A percentile compares a stretch with the other conserved stretches of the same genome.
These are phyloP conservation scores for Ocimum tenuiflorum DNA, from an alignment of 257 asterid species.

Conservation along the genomic window DNA sequence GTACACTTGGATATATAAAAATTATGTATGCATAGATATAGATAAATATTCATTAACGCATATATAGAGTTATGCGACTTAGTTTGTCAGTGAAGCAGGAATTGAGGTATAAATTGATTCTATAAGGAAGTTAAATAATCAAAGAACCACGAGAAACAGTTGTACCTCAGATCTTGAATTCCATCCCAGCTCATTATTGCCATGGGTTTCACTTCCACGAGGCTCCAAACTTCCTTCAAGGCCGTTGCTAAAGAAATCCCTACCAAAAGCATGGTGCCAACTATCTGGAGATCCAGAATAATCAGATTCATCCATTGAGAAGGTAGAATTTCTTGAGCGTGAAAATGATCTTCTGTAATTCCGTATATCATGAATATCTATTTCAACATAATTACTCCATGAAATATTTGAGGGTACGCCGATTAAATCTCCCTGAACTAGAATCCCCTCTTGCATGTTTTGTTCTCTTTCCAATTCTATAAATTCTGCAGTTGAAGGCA, in stretches of 20 bases:
- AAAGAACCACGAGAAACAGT: background rate
- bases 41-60: background rate
- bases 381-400: slow-evolving; percentile 38
- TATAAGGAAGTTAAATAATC: background rate
- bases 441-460: slow-evolving; percentile 31
- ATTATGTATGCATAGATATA: background rate
- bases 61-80: background rate
- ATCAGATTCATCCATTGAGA: slow-evolving; percentile 40
- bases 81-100: background rate
- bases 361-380: slow-evolving; percentile 37
- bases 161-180: slow-evolving; percentile 70
- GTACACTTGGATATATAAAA: background rate
- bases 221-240: slow-evolving; percentile 37
- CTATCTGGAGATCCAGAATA: slow-evolving; percentile 40
- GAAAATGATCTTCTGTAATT: slow-evolving; percentile 53
- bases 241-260: slow-evolving; percentile 38
- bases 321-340: slow-evolving; percentile 35
- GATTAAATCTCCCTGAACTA: slow-evolving; percentile 41
- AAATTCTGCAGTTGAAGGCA: slow-evolving; percentile 39
- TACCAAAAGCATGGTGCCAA: slow-evolving; percentile 42
- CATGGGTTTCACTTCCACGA: slow-evolving; percentile 26
- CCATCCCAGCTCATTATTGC: slow-evolving; percentile 35
- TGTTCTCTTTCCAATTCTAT: slow-evolving; percentile 45
- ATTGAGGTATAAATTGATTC: background rate
- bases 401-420: slow-evolving; percentile 36